phyloP scores from a whole-genome alignment of 257 asterid genomes.

The Solanum piurae region DNA sequence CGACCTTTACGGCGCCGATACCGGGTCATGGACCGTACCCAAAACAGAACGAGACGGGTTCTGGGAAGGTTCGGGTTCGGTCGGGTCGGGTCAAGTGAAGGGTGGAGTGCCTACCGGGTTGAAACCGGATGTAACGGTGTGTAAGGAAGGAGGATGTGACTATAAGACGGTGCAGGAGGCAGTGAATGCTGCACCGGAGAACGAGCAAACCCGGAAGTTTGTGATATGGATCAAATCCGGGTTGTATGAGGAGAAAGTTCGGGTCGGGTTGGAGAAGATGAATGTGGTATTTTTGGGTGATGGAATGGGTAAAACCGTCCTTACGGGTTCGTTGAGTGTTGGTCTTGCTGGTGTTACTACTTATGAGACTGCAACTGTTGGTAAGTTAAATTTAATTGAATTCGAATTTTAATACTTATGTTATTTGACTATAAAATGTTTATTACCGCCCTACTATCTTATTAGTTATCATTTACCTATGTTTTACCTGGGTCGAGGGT shows the following conservation, averaged over 20 bases:
- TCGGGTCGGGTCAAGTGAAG: neutral
- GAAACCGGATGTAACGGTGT: slow-evolving; percentile 43
- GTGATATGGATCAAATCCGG: slow-evolving; percentile 52
- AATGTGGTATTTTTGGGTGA: slow-evolving; percentile 59
- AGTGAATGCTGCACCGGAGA: slow-evolving; percentile 40
- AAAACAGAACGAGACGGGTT: slow-evolving; percentile 54
- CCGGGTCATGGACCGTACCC: slow-evolving; percentile 30
- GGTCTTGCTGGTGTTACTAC: slow-evolving; percentile 41
- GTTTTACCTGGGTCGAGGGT: neutral
- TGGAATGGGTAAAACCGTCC: slow-evolving; percentile 62
- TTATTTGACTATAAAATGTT: neutral
- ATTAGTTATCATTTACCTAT: neutral
- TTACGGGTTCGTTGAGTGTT: slow-evolving; percentile 48
- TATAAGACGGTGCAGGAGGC: slow-evolving; percentile 49
- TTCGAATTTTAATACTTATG: neutral
- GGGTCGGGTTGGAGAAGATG: slow-evolving; percentile 52
- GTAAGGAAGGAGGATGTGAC: slow-evolving; percentile 25
- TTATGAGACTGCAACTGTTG: slow-evolving; percentile 57
- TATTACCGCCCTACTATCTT: neutral
- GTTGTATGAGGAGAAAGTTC: slow-evolving; percentile 50
- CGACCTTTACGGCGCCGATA: slow-evolving; percentile 32
- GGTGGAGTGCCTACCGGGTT: slow-evolving; percentile 23
- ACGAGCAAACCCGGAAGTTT: slow-evolving; percentile 17
- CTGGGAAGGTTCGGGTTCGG: slow-evolving; percentile 27
- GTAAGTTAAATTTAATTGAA: slow-evolving; percentile 9